Evolutionary conservation across 805 yeast species (phyloP).

Genomic region (Tetrapisispora pingtungensis): DNA sequence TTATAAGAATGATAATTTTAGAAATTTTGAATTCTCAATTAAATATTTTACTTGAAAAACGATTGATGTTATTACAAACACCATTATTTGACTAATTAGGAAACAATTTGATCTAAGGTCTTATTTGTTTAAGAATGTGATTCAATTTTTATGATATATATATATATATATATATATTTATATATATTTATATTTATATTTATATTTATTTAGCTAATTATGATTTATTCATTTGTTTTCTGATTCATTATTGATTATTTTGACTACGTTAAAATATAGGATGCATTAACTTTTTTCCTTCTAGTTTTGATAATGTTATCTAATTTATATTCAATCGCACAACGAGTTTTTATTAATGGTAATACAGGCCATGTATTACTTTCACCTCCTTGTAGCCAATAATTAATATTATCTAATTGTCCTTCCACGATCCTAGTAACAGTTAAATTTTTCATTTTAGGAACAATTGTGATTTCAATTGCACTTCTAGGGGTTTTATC

Average conservation of each 20-base stretch:
- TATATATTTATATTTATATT: not conserved
- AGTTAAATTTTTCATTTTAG: conserved; percentile 64
- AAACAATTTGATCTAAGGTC: not conserved
- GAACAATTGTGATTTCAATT: conserved; percentile 83
- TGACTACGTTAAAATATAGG: not conserved
- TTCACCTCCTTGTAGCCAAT: conserved; percentile 88
- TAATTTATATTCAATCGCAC: conserved; percentile 80
- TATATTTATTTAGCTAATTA: not conserved
- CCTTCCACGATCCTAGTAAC: conserved; percentile 73
- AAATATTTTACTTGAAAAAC: too few species aligned
- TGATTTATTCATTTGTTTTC: too few species aligned
- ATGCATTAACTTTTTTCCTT: conserved; percentile 11
- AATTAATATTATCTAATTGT: conserved; percentile 67
- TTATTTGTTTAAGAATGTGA: too few species aligned
- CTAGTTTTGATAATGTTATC: conserved; percentile 53
- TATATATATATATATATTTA: too few species aligned
- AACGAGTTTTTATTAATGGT: conserved; percentile 75
- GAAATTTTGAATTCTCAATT: too few species aligned
- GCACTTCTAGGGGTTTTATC: conserved; percentile 75
- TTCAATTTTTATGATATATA: too few species aligned
- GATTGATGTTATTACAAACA: too few species aligned
- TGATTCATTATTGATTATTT: not conserved
- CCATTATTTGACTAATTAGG: not conserved
- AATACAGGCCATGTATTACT: conserved; percentile 87
- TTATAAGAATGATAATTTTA: too few species aligned